Conservation (phyloP, 2,329 filamentous ascomycete species). For the Mycocentrospora acerina region DNA sequence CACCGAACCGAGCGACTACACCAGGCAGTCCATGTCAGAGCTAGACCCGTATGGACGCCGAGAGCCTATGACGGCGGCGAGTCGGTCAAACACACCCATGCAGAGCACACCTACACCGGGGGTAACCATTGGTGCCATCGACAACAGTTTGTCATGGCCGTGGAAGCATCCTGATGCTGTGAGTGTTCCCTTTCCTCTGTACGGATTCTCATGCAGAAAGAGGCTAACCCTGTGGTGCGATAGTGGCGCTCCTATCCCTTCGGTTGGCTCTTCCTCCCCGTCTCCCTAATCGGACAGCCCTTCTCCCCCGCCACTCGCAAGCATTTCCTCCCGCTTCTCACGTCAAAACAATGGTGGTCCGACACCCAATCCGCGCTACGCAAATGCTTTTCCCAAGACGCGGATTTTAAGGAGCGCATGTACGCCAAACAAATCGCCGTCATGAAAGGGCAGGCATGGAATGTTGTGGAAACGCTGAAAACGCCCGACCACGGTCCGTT, state of each 20-base stretch:
- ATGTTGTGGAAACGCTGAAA: constrained; percentile 96
- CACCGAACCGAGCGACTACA: constrained; percentile 51
- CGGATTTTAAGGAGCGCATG: constrained; percentile 98
- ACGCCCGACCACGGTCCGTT: constrained; percentile 88
- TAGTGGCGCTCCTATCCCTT: constrained; percentile 88
- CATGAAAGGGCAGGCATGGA: constrained; percentile 99
- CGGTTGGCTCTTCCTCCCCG: constrained; percentile 95
- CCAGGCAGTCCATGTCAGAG: constrained; percentile 64
- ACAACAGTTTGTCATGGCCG: constrained; percentile 97
- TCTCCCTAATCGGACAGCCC: constrained; percentile 91
- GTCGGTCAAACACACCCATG: constrained; percentile 58
- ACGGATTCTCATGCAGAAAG: background rate
- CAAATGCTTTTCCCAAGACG: constrained; percentile 84
- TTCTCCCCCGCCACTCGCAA: constrained; percentile 92
- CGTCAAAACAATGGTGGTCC: constrained; percentile 95
- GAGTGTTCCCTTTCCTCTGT: constrained; percentile 31
- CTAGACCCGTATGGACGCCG: constrained; percentile 70
- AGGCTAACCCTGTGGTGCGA: constrained; percentile 27
- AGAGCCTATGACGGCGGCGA: constrained; percentile 78
- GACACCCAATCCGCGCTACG: constrained; percentile 87
- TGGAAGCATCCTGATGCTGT: constrained; percentile 97
- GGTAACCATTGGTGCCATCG: constrained; percentile 86
- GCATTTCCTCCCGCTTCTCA: constrained; percentile 93
- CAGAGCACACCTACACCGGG: constrained; percentile 55
- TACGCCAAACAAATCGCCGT: constrained; percentile 97